Evolutionary conservation across 176 grass and related monocot species (phyloP).

Genomic region (Carex scoparia): DNA sequence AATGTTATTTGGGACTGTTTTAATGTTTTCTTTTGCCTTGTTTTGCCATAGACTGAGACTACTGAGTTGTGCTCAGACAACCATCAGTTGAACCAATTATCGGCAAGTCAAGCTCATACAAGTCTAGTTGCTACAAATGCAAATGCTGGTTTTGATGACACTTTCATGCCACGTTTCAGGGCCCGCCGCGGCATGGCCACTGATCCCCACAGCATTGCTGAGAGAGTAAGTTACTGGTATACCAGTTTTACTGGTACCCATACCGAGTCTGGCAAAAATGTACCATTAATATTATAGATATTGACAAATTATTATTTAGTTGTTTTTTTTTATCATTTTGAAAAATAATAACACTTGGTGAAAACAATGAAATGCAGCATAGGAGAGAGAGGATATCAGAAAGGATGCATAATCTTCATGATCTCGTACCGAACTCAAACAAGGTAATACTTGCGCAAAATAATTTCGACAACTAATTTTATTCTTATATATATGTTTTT

Average conservation of each 20-base stretch:
- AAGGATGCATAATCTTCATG: slow-evolving; percentile 74
- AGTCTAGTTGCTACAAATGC: slow-evolving; percentile 4
- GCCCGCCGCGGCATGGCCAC: slow-evolving; percentile 65
- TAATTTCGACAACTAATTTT: not conserved
- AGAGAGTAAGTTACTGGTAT: slow-evolving; percentile 41
- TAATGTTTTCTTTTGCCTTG: not conserved
- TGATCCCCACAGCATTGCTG: slow-evolving; percentile 88
- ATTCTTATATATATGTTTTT: not conserved
- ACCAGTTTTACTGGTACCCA: not conserved
- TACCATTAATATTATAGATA: not conserved
- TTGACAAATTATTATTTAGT: not conserved
- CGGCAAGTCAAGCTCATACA: slow-evolving; percentile 29
- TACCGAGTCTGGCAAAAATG: slow-evolving; percentile 1
- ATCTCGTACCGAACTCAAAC: slow-evolving; percentile 63
- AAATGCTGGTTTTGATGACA: not conserved
- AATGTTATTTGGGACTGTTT: not conserved
- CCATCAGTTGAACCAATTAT: slow-evolving; percentile 23
- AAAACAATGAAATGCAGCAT: slow-evolving; percentile 42
- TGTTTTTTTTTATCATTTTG: not conserved
- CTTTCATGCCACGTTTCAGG: slow-evolving; percentile 42
- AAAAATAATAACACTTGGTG: slow-evolving; percentile 17
- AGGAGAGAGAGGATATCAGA: slow-evolving; percentile 77
- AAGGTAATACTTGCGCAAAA: slow-evolving; percentile 40
- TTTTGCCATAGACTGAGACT: not conserved
- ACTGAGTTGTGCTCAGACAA: not conserved